Evolutionary conservation across 208 protist genomes (phyloP), one percentile per base, ranked within the genome.

Genomic region (Acanthamoeba healyi): DNA sequence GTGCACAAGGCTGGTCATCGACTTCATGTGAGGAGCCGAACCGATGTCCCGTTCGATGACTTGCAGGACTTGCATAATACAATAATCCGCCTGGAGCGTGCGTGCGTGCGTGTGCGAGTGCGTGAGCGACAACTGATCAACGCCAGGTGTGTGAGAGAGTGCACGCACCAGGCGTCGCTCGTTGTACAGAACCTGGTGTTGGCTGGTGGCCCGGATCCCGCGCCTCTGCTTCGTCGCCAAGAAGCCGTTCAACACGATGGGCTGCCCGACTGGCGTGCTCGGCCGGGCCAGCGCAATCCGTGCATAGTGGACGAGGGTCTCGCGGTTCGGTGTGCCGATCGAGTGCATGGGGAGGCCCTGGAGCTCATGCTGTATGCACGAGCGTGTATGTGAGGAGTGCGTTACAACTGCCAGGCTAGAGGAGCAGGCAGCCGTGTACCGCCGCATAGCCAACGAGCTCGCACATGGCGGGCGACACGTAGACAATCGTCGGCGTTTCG

Each of bases 261-360:
- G 17, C 38, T 19, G 1, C 1, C 36, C 70, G 24, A 81, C 38
- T 0, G 70, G 70, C 17, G 12, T 24, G 32, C 1, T 9, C 19
- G 22, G 15, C 9, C 70, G 70, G 22, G 0, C 29, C 24, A 81
- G 70, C 19, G 1, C 26, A 15, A 0, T 0, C 24, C 26, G 6
- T 9, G 46, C 40, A 7, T 0, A 40, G 14, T 2, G 9, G 9
- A 19, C 36, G 15, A 81, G 36, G 7, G 5, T 2, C 10, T 79
- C 70, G 19, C 36, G 70, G 9, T 79, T 36, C 2, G 70, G 70
- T 5, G 14, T 19, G 38, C 70, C 70, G 40, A 81, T 9, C 36
- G 0, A 17, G 36, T 0, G 3, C 0, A 81, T 49, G 0, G 1
- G 36, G 4, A 12, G 0, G 0, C 36, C 36, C 1, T 26, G 0